These are phyloP conservation scores for Primulina tabacum DNA, from an alignment of 257 asterid genomes.

Conservation along the genomic window DNA sequence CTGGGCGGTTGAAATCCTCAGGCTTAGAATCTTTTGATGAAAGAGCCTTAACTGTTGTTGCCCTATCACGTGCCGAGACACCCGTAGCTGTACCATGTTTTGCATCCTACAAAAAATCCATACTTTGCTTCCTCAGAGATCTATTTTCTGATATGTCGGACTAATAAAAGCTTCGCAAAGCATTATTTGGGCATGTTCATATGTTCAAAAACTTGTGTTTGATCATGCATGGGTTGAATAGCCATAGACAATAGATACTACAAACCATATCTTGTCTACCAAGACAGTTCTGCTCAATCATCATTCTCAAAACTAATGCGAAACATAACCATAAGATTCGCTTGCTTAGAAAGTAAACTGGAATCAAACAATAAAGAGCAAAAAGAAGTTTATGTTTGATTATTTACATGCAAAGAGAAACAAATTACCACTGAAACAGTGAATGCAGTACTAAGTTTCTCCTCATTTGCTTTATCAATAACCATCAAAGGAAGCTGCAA, in stretches of 20 bases:
- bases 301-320: not conserved
- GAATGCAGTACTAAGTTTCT: conserved; percentile 88
- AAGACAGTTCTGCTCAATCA: conserved; percentile 1
- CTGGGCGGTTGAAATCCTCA: conserved; percentile 94
- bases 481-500: conserved; percentile 91
- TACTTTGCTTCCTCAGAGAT: conserved; percentile 16
- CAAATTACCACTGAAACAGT: conserved; percentile 89
- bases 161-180: conserved; percentile 10
- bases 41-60: conserved; percentile 83
- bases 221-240: not conserved
- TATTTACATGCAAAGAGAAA: not conserved
- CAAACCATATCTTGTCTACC: not conserved
- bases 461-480: conserved; percentile 78
- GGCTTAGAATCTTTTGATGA: conserved; percentile 79
- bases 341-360: not conserved
- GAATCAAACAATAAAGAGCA: conserved; percentile 1
- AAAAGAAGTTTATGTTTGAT: not conserved
- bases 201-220: not conserved
- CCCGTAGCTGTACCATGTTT: conserved; percentile 92
- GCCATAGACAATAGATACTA: not conserved
- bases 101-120: conserved; percentile 61
- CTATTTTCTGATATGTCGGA: not conserved
- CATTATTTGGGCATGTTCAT: not conserved
- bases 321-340: conserved; percentile 1
- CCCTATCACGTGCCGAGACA: conserved; percentile 93